Conservation (phyloP, 148 eudicot genomes). For the Arbutus unedo region DNA sequence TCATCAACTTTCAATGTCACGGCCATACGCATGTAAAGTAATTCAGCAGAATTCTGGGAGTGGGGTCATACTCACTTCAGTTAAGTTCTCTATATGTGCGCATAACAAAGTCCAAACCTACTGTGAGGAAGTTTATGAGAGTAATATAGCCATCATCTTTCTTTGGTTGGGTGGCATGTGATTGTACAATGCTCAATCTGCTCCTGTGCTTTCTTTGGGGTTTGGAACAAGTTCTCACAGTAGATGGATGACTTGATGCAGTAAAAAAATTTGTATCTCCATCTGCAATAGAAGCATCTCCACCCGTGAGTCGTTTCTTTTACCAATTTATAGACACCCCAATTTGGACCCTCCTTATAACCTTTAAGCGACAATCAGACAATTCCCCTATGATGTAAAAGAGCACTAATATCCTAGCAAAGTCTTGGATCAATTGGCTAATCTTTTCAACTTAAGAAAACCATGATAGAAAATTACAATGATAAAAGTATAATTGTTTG, state of each 20-base stretch:
- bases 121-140: background rate
- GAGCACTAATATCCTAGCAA: too few relatives aligned
- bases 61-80: background rate
- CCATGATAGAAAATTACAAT: too few relatives aligned
- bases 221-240: background rate
- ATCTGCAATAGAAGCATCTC: background rate
- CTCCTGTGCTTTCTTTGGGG: too few relatives aligned
- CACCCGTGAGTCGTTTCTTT: background rate
- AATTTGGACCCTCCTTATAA: too few relatives aligned
- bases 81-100: background rate
- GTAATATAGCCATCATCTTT: background rate
- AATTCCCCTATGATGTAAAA: too few relatives aligned
- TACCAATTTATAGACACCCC: background rate
- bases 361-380: too few relatives aligned
- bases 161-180: too few relatives aligned
- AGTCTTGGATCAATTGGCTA: too few relatives aligned
- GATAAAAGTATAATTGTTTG: too few relatives aligned
- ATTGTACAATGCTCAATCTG: too few relatives aligned
- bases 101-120: too few relatives aligned
- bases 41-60: background rate
- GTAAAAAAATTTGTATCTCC: background rate
- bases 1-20: background rate
- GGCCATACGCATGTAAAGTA: background rate
- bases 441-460: too few relatives aligned
- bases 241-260: background rate